These are phyloP conservation scores for Boletus edulis DNA, from an alignment of 768 basidiomycete genomes.

Conservation along the genomic window DNA sequence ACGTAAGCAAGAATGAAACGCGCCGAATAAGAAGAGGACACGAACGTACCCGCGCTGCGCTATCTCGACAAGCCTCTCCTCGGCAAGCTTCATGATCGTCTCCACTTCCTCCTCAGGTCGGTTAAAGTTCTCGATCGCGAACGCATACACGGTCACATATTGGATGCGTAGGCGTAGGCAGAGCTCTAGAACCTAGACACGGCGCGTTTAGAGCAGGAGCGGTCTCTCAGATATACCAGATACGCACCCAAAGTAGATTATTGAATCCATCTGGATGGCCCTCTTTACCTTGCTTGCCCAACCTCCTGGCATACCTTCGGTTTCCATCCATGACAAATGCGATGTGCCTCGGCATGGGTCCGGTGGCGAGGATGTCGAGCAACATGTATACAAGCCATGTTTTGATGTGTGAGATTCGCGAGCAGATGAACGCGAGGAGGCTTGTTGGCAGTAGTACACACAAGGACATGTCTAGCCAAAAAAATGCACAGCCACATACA, in stretches of 20 bases:
- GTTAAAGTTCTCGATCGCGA: conserved; percentile 96
- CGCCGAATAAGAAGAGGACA: background rate
- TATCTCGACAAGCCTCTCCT: conserved; percentile 74
- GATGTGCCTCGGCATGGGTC: conserved; percentile 86
- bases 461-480: too few relatives aligned
- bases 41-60: conserved; percentile 71
- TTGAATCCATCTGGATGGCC: conserved; percentile 87
- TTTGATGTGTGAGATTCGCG: conserved; percentile 14
- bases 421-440: conserved; percentile 10
- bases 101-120: conserved; percentile 83
- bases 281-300: conserved; percentile 61
- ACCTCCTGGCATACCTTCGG: conserved; percentile 77
- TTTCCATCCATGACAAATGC: conserved; percentile 99
- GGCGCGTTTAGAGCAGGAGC: background rate
- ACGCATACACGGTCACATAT: conserved; percentile 95
- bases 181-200: conserved; percentile 74
- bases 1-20: background rate
- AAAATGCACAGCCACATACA: too few relatives aligned
- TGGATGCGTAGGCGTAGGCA: conserved; percentile 76
- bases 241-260: conserved; percentile 71
- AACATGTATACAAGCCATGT: conserved; percentile 41
- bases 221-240: background rate
- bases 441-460: background rate
- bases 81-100: conserved; percentile 81
- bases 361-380: conserved; percentile 67